phyloP scores from a whole-genome alignment of 441 rosid species.

The Populus hybrid region DNA sequence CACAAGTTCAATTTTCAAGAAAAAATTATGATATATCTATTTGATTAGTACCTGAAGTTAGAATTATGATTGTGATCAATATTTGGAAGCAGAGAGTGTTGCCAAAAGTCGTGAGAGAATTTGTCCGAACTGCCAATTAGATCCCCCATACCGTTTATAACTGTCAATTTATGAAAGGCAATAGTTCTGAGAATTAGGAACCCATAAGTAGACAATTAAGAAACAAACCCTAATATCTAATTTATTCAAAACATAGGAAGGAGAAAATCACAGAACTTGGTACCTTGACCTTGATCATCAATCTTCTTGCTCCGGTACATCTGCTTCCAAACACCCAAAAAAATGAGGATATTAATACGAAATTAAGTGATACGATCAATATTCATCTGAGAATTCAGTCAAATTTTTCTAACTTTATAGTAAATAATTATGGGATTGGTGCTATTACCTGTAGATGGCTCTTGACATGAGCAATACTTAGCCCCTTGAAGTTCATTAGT shows the following conservation, averaged over 20 bases:
- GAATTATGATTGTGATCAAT: constrained; percentile 13
- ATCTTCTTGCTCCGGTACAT: constrained; percentile 46
- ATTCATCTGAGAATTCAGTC: not conserved
- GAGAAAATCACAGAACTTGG: not conserved
- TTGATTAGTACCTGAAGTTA: constrained; percentile 26
- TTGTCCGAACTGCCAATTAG: constrained; percentile 15
- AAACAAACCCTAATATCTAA: constrained; percentile 5
- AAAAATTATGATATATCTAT: not conserved
- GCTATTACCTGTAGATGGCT: constrained; percentile 76
- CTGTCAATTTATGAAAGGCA: constrained; percentile 9
- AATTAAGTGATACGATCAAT: not conserved
- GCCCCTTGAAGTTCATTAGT: constrained; percentile 44
- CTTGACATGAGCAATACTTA: constrained; percentile 79
- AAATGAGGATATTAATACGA: not conserved
- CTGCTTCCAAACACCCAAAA: constrained; percentile 18
- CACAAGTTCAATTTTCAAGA: not conserved
- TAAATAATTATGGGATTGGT: not conserved
- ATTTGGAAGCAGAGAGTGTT: constrained; percentile 18
- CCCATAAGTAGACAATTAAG: not conserved
- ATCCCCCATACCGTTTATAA: constrained; percentile 21
- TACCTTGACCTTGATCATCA: constrained; percentile 43
- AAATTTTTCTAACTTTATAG: not conserved
- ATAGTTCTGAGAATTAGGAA: not conserved
- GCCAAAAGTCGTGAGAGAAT: constrained; percentile 25
- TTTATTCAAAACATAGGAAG: not conserved